Evolutionary conservation across 2,329 filamentous ascomycete species (phyloP).

Genomic region (Aspergillus japonicus): DNA sequence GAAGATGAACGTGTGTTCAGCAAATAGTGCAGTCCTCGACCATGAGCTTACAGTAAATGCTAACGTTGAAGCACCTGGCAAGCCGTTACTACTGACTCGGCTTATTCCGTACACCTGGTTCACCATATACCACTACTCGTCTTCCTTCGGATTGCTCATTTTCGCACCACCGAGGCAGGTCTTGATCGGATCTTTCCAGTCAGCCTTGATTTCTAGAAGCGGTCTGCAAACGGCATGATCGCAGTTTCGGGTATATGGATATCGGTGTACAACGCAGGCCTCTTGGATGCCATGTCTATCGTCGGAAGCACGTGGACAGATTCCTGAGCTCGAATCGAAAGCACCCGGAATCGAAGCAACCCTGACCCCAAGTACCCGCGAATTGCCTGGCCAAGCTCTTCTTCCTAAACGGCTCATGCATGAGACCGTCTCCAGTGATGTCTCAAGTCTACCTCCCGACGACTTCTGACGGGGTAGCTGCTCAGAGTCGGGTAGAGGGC

Average conservation of each 20-base stretch:
- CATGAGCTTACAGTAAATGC: neutral
- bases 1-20: neutral
- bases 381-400: neutral
- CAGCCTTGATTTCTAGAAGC: neutral
- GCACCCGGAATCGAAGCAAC: neutral
- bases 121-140: neutral
- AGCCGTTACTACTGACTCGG: neutral
- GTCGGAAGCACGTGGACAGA: slow-evolving; percentile 3
- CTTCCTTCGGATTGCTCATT: neutral
- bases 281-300: neutral
- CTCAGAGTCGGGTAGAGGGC: slow-evolving; percentile 6
- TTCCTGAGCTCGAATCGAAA: neutral
- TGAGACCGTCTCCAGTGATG: slow-evolving; percentile 1
- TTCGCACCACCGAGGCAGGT: neutral
- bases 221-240: neutral
- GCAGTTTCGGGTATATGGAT: neutral
- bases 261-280: neutral
- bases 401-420: neutral
- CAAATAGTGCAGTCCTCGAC: neutral
- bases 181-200: neutral
- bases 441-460: slow-evolving; percentile 5
- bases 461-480: neutral
- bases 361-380: neutral
- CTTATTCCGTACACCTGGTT: too few species aligned
- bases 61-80: neutral